Conservation (phyloP, 1,284 basidiomycete genomes). For the Moniliophthora roreri region DNA sequence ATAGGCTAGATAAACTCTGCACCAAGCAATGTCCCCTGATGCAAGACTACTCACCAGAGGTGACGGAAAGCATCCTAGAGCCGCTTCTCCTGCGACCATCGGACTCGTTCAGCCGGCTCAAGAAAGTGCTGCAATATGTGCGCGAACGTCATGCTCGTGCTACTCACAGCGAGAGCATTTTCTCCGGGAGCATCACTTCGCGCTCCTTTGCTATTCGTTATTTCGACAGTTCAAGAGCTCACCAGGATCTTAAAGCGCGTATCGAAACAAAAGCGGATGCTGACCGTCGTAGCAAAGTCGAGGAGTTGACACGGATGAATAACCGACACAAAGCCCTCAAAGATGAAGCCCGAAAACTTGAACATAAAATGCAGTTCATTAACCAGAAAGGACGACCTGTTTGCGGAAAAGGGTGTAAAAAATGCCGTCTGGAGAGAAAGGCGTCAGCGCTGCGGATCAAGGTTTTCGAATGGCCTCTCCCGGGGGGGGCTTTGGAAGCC, state of each 20-base stretch:
- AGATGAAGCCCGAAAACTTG: not conserved
- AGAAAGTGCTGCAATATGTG: not conserved
- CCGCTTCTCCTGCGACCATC: not conserved
- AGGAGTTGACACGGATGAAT: not conserved
- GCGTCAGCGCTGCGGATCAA: slow-evolving; percentile 18
- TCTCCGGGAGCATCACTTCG: not conserved
- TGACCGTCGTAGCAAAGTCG: not conserved
- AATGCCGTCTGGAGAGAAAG: slow-evolving; percentile 16
- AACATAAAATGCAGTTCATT: not conserved
- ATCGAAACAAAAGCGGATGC: not conserved
- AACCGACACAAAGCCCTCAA: not conserved
- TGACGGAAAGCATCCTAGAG: not conserved
- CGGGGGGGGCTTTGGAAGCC: slow-evolving; percentile 14
- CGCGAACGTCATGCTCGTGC: not conserved
- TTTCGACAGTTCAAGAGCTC: not conserved
- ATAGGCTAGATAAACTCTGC: not conserved
- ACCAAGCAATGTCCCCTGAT: not conserved
- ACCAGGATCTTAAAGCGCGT: not conserved
- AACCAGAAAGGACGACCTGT: not conserved
- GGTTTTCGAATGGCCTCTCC: slow-evolving; percentile 30
- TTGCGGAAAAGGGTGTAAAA: not conserved
- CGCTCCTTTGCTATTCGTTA: not conserved
- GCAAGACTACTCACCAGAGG: not conserved
- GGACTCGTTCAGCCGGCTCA: not conserved
- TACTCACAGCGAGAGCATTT: not conserved